Evolutionary conservation across 345 rosid genomes (phyloP).

Genomic region (Populus davidiana): DNA sequence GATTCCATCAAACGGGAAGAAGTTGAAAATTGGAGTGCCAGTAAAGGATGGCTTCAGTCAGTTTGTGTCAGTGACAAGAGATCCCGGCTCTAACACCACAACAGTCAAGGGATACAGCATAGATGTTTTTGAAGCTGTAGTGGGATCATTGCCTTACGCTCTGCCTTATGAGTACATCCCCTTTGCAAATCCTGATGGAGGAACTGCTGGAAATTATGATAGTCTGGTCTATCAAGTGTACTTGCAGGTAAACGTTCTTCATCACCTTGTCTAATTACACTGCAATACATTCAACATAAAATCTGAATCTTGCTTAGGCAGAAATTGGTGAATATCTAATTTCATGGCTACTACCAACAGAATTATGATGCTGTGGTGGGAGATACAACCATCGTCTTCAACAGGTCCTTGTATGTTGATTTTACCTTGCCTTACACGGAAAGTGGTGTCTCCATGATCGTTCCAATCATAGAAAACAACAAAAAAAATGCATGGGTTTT

Average conservation of each 20-base stretch:
- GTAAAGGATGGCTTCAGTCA: constrained; percentile 26
- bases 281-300: too few relatives aligned
- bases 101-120: constrained; percentile 23
- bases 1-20: constrained; percentile 21
- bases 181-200: constrained; percentile 9
- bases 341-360: neutral
- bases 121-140: constrained; percentile 38
- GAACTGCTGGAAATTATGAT: constrained; percentile 19
- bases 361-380: constrained; percentile 56
- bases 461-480: constrained; percentile 37
- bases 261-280: neutral
- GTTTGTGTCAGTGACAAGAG: constrained; percentile 25
- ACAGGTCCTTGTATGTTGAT: constrained; percentile 49
- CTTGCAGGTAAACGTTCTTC: constrained; percentile 4
- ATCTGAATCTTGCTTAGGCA: too few relatives aligned
- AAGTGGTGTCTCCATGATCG: constrained; percentile 69
- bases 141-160: constrained; percentile 16
- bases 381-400: constrained; percentile 48
- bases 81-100: constrained; percentile 3
- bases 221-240: constrained; percentile 22
- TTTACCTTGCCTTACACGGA: constrained; percentile 66
- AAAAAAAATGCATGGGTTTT: constrained; percentile 58
- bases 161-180: constrained; percentile 16
- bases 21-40: constrained; percentile 35
- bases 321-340: too few relatives aligned